phyloP scores from a whole-genome alignment of 352 stramenopile genomes.

The Phytophthora pinifolia region DNA sequence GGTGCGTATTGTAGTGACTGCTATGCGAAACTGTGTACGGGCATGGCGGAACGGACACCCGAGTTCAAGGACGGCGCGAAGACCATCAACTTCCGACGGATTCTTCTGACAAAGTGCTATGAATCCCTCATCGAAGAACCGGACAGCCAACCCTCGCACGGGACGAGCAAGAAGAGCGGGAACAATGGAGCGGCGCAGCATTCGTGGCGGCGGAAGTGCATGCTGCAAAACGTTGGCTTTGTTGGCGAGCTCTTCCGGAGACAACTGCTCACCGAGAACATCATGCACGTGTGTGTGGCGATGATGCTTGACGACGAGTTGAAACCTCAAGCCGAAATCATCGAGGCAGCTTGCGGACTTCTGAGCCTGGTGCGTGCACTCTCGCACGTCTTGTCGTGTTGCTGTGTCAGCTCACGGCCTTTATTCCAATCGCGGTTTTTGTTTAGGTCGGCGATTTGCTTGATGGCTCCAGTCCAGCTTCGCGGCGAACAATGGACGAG shows the following conservation, averaged over 20 bases:
- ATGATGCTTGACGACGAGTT: constrained; percentile 85
- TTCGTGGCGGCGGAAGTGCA: constrained; percentile 73
- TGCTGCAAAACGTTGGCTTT: constrained; percentile 73
- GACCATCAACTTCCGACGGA: constrained; percentile 81
- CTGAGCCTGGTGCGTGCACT: constrained; percentile 46
- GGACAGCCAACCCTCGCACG: constrained; percentile 26
- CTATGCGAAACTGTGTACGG: constrained; percentile 62
- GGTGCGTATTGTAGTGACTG: constrained; percentile 36
- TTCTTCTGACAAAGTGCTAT: constrained; percentile 80
- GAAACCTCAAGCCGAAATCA: constrained; percentile 61
- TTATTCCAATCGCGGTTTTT: background rate
- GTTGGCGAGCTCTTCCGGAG: constrained; percentile 79
- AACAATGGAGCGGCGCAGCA: constrained; percentile 36
- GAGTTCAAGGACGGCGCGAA: constrained; percentile 86
- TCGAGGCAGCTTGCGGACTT: constrained; percentile 66
- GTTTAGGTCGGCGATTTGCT: constrained; percentile 76
- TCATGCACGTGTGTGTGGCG: constrained; percentile 83
- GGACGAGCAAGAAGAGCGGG: constrained; percentile 20
- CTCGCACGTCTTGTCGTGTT: no score
- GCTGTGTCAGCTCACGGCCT: background rate
- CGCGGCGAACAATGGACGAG: constrained; percentile 79
- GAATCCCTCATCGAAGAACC: constrained; percentile 79
- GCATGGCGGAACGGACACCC: constrained; percentile 65
- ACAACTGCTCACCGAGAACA: constrained; percentile 79
- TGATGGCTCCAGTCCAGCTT: constrained; percentile 80